phyloP scores from a whole-genome alignment of 345 rosid genomes.

The Salix purpurea region DNA sequence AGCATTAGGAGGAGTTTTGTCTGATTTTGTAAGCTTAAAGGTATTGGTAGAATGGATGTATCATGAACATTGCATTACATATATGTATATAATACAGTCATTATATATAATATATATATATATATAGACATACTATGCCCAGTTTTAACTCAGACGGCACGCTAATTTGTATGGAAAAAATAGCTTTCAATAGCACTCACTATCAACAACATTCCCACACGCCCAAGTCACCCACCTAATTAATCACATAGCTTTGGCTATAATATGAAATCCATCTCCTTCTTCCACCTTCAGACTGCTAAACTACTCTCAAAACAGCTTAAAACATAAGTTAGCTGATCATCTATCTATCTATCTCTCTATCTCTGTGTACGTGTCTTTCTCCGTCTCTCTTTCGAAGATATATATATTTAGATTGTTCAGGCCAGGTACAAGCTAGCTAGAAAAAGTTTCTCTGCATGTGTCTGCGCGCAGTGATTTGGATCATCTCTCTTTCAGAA shows the following conservation, averaged over 20 bases:
- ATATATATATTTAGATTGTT: no score
- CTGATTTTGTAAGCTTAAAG: neutral
- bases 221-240: neutral
- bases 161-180: neutral
- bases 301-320: neutral
- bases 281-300: neutral
- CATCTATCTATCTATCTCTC: no score
- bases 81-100: neutral
- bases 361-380: no score
- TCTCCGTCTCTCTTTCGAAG: neutral
- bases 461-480: neutral
- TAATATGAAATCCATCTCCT: neutral
- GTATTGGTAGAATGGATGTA: neutral
- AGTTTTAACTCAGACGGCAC: conserved; percentile 7
- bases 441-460: neutral
- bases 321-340: no score
- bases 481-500: neutral
- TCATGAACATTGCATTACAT: neutral
- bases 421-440: neutral
- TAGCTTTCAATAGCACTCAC: neutral
- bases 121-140: neutral
- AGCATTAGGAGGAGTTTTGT: neutral
- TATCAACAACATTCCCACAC: neutral
- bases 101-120: no score
- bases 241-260: neutral